Evolutionary conservation across 345 rosid genomes (phyloP).

Genomic region (Xanthoceras sorbifolium): DNA sequence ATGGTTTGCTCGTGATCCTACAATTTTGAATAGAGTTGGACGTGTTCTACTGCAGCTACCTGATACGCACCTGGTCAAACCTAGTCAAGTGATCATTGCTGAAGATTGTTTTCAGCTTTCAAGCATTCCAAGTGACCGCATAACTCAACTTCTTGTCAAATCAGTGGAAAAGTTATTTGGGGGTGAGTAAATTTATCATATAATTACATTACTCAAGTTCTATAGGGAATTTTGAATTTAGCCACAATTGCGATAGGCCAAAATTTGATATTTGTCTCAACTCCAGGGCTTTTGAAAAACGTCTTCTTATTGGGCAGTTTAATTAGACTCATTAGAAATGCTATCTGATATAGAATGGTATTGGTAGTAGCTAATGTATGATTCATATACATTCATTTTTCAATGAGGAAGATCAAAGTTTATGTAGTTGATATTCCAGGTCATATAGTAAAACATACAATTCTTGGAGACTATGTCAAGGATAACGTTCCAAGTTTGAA

Average conservation of each 20-base stretch:
- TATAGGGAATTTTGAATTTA: neutral
- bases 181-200: slow-evolving; percentile 39
- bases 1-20: slow-evolving; percentile 89
- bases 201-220: neutral
- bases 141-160: slow-evolving; percentile 50
- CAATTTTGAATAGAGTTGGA: slow-evolving; percentile 64
- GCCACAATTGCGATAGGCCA: neutral
- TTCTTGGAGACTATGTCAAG: slow-evolving; percentile 62
- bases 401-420: neutral
- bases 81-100: slow-evolving; percentile 58
- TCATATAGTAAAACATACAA: slow-evolving; percentile 44
- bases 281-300: neutral
- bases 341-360: neutral
- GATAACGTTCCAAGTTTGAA: slow-evolving; percentile 69
- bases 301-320: neutral
- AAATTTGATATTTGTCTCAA: neutral
- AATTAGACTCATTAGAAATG: neutral
- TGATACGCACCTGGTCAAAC: slow-evolving; percentile 31
- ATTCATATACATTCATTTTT: neutral
- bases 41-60: slow-evolving; percentile 55
- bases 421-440: slow-evolving; percentile 35
- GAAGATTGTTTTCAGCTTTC: slow-evolving; percentile 73
- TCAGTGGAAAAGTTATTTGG: slow-evolving; percentile 62
- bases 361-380: neutral
- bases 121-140: slow-evolving; percentile 54